A percentile compares a stretch with the other conserved stretches of the same genome.
Conservation (phyloP, 2,329 filamentous ascomycete genomes). For the Pezicula radicicola region DNA sequence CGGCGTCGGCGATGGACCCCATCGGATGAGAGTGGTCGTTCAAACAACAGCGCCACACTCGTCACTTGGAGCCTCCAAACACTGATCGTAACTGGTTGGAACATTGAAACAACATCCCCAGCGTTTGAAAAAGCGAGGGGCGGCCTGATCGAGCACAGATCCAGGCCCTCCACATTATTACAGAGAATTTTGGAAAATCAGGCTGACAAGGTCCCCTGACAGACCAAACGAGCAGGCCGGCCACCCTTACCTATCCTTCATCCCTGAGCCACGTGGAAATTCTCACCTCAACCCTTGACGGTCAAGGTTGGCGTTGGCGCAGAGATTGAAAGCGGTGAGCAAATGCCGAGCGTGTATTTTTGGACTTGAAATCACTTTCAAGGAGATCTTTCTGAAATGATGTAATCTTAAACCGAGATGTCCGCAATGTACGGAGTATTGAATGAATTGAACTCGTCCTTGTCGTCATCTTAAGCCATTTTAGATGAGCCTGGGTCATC, state of each 20-base stretch:
- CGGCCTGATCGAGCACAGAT: neutral
- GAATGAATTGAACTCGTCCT: no score
- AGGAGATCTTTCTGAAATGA: no score
- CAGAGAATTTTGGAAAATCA: neutral
- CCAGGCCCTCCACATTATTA: neutral
- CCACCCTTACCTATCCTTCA: neutral
- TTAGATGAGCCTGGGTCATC: no score
- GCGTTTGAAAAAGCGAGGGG: neutral
- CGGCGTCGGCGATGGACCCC: no score
- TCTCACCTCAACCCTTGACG: neutral
- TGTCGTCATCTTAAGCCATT: no score
- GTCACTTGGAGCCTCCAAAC: neutral
- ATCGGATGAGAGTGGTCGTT: neutral
- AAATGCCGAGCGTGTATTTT: no score
- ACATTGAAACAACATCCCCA: neutral
- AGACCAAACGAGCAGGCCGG: neutral
- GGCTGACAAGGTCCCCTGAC: neutral
- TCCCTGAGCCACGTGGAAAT: conserved; percentile 1
- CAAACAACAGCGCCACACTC: neutral
- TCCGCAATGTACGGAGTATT: no score
- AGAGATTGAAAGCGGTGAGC: neutral
- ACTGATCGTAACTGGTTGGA: neutral
- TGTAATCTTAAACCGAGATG: no score
- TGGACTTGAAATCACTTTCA: no score
- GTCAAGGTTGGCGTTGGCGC: neutral